Conservation (phyloP, 306 rosid species). For the Pueraria montana region DNA sequence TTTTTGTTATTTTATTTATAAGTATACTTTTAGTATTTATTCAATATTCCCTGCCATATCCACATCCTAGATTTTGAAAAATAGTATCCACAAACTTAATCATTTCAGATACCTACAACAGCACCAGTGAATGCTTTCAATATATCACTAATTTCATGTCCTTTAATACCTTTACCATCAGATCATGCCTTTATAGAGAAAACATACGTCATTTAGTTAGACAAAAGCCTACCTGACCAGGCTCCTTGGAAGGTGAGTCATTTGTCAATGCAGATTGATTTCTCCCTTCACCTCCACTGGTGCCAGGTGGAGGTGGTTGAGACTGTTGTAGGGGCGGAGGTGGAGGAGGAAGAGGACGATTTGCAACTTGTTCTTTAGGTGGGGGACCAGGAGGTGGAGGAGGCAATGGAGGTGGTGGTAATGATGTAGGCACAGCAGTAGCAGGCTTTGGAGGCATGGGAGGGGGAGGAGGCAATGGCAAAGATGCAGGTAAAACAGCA, state of each 20-base stretch:
- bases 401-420: conserved; percentile 89
- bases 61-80: conserved; percentile 40
- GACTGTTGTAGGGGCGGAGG: conserved; percentile 83
- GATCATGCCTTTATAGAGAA: conserved; percentile 30
- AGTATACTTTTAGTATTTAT: conserved; percentile 29
- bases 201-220: conserved; percentile 26
- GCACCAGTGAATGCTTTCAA: conserved; percentile 30
- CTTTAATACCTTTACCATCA: conserved; percentile 10
- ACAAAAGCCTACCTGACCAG: conserved; percentile 64
- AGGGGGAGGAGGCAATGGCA: conserved; percentile 98
- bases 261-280: conserved; percentile 66
- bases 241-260: conserved; percentile 68
- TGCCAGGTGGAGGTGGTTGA: conserved; percentile 82
- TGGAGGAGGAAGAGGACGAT: conserved; percentile 71
- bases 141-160: conserved; percentile 6
- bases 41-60: conserved; percentile 23
- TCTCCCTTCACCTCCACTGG: conserved; percentile 66
- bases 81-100: conserved; percentile 15
- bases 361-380: conserved; percentile 76
- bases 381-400: conserved; percentile 99
- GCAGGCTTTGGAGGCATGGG: conserved; percentile 93
- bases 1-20: background rate
- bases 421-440: conserved; percentile 61
- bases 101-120: conserved; percentile 36
- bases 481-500: conserved; percentile 71